Evolutionary conservation across 805 yeast species (phyloP).

Genomic region (Metschnikowia amazonensis): DNA sequence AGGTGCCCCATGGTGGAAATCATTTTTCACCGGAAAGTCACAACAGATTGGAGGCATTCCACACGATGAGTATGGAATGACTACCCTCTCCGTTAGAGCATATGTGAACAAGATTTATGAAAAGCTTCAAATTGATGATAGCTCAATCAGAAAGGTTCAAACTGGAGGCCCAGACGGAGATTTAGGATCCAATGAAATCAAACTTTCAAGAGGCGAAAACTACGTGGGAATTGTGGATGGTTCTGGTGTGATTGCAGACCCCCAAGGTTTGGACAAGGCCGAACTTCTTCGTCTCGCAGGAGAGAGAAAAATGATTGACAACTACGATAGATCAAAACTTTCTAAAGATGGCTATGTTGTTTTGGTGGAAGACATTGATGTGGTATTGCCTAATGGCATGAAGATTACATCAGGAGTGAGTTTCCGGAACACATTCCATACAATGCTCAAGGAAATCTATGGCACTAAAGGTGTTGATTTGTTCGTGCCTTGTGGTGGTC

Average conservation of each 20-base stretch:
- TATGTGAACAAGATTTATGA: conserved; percentile 85
- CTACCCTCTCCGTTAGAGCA: conserved; percentile 89
- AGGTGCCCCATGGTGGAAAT: conserved; percentile 98
- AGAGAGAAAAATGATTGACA: conserved; percentile 67
- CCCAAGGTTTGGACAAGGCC: conserved; percentile 75
- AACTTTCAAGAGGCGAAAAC: conserved; percentile 74
- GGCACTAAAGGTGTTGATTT: conserved; percentile 62
- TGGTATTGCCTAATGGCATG: conserved; percentile 72
- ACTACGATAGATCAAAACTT: conserved; percentile 63
- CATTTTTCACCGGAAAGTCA: conserved; percentile 94
- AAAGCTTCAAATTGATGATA: conserved; percentile 59
- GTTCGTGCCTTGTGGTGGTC: conserved; percentile 98
- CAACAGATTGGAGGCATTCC: conserved; percentile 95
- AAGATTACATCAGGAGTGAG: conserved; percentile 77
- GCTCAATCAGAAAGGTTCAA: conserved; percentile 72
- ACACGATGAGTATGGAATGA: conserved; percentile 97
- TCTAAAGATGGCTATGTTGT: conserved; percentile 76
- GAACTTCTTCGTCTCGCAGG: conserved; percentile 79
- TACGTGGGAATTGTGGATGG: conserved; percentile 94
- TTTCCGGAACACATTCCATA: conserved; percentile 88
- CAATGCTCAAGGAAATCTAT: conserved; percentile 61
- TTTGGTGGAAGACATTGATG: conserved; percentile 78
- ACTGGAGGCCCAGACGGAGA: conserved; percentile 99
- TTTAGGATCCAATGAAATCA: conserved; percentile 91
- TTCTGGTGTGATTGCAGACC: conserved; percentile 91